These are phyloP conservation scores for Fraxinus greggii DNA, from an alignment of 305 asterid genomes.

Conservation along the genomic window DNA sequence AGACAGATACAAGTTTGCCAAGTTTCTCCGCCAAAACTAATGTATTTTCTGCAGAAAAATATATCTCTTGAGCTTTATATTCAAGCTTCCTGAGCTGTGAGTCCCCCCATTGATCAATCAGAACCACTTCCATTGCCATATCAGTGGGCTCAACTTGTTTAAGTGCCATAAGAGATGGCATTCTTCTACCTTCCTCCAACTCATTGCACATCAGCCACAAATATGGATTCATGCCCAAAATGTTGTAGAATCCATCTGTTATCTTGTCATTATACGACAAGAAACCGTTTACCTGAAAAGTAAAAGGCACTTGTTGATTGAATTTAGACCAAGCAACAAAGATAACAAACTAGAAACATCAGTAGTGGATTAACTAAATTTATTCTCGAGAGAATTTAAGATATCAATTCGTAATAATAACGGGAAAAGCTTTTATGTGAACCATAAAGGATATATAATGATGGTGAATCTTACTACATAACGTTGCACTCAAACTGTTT, in stretches of 20 bases:
- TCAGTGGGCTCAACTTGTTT: constrained; percentile 59
- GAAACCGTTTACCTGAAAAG: constrained; percentile 73
- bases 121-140: constrained; percentile 74
- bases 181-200: constrained; percentile 58
- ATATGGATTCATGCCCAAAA: constrained; percentile 86
- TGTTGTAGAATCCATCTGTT: constrained; percentile 85
- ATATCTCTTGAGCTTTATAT: constrained; percentile 81
- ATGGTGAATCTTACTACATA: neutral
- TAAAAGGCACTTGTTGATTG: neutral
- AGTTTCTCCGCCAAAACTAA: constrained; percentile 71
- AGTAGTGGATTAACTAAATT: neutral
- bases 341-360: neutral
- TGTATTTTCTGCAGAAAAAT: constrained; percentile 64
- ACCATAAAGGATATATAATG: neutral
- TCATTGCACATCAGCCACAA: constrained; percentile 89
- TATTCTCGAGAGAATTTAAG: neutral
- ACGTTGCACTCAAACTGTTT: neutral
- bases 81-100: constrained; percentile 78
- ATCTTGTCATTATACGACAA: constrained; percentile 79
- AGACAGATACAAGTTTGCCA: constrained; percentile 83
- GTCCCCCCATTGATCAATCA: constrained; percentile 81
- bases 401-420: neutral
- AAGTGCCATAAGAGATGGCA: constrained; percentile 71
- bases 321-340: neutral
- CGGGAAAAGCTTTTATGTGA: neutral